phyloP scores from a whole-genome alignment of 495 filamentous ascomycete genomes.

The Neurospora terricola region DNA sequence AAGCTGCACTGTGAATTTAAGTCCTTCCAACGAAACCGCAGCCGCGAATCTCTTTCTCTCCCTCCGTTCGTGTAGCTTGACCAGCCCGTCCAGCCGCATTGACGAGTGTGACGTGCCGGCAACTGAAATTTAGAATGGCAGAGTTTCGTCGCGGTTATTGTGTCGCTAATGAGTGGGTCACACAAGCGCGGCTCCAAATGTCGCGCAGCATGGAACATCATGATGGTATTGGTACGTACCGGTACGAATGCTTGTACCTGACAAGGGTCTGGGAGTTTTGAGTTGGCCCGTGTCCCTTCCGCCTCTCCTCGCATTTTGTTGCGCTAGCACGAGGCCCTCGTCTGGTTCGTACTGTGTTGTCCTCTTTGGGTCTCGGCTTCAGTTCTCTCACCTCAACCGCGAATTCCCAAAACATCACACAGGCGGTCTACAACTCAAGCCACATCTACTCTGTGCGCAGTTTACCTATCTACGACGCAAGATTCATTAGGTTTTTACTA shows the following conservation, averaged over 20 bases:
- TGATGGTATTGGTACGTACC: neutral
- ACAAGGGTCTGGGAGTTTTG: neutral
- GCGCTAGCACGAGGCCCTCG: neutral
- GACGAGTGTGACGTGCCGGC: neutral
- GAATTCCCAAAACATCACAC: neutral
- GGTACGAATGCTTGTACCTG: neutral
- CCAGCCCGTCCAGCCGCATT: neutral
- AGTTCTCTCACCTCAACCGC: neutral
- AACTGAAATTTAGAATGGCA: neutral
- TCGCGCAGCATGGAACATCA: conserved; percentile 5
- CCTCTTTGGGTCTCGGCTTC: neutral
- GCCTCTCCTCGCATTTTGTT: neutral
- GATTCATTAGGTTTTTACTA: too few relatives aligned
- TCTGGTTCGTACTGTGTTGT: neutral
- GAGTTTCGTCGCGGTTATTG: conserved; percentile 8
- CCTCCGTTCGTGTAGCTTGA: neutral
- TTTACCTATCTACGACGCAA: too few relatives aligned
- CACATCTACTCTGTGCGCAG: too few relatives aligned
- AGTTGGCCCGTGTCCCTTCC: neutral
- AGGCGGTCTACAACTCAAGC: neutral
- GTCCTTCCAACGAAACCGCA: neutral
- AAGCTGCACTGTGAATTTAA: neutral
- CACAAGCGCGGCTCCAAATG: conserved; percentile 6
- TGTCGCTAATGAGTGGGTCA: conserved; percentile 3
- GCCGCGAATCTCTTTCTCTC: neutral